Conservation (phyloP, 1,284 basidiomycete species). For the Naganishia albida region DNA sequence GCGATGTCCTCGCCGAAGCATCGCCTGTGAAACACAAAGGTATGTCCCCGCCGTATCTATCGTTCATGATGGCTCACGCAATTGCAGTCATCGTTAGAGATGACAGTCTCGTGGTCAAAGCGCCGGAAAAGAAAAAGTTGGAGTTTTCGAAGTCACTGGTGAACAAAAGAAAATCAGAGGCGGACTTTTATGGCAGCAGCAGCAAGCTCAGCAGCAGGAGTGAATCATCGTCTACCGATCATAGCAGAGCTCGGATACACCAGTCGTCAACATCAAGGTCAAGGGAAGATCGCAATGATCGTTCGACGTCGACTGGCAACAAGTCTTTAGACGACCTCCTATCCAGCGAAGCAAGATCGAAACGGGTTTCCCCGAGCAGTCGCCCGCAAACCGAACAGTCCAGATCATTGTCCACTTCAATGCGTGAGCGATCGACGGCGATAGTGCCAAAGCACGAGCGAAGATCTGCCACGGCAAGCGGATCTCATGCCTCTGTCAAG, state of each 20-base stretch:
- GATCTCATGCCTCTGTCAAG: not conserved
- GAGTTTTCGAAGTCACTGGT: conserved; percentile 11
- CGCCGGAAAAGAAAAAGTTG: conserved; percentile 14
- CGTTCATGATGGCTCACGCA: not conserved
- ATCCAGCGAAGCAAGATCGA: not conserved
- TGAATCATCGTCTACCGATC: conserved; percentile 2
- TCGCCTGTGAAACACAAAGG: conserved; percentile 24
- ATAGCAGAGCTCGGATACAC: not conserved
- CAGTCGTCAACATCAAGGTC: not conserved
- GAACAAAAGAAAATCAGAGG: not conserved
- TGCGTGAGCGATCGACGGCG: not conserved
- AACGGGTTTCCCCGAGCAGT: not conserved
- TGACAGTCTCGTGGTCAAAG: conserved; percentile 3
- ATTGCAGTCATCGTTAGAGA: not conserved
- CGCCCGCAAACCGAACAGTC: not conserved
- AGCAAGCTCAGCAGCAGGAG: not conserved
- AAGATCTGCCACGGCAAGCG: not conserved
- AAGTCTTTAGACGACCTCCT: not conserved
- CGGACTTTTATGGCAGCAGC: not conserved
- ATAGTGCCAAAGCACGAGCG: not conserved
- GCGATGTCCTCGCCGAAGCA: conserved; percentile 17
- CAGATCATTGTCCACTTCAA: not conserved
- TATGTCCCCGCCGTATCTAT: not conserved
- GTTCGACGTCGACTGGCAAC: not conserved
- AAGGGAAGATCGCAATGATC: not conserved